Percentiles rank a stretch among this genome's conserved stretches.
Conservation (phyloP, 345 rosid genomes). For the Euphorbia pulcherrima region DNA sequence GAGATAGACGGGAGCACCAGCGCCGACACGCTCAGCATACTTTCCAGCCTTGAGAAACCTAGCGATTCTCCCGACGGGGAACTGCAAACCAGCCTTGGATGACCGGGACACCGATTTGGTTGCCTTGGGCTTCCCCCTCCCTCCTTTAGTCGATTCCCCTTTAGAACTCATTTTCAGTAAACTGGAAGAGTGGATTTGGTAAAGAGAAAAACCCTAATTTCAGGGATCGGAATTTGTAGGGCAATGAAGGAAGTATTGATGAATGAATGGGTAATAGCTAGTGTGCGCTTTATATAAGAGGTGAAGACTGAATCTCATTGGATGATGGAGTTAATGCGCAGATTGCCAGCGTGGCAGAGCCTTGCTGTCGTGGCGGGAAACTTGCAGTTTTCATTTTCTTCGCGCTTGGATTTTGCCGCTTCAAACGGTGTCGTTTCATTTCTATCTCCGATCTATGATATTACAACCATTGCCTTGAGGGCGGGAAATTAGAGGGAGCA, state of each 20-base stretch:
- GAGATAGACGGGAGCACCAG: conserved; percentile 72
- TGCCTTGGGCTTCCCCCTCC: conserved; percentile 65
- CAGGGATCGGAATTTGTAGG: background rate
- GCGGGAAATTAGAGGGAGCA: too few relatives aligned
- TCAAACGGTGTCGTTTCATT: background rate
- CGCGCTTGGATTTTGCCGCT: background rate
- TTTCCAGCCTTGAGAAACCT: conserved; percentile 69
- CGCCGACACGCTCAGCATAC: conserved; percentile 65
- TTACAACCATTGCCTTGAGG: too few relatives aligned
- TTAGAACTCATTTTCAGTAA: conserved; percentile 48
- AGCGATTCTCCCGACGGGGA: conserved; percentile 65
- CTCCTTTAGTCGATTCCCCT: conserved; percentile 54
- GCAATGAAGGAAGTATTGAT: background rate
- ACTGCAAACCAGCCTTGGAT: conserved; percentile 64
- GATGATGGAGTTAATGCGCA: background rate
- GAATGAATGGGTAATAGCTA: background rate
- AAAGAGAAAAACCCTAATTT: conserved; percentile 24
- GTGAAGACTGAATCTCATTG: conserved; percentile 24
- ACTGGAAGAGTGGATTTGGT: too few relatives aligned
- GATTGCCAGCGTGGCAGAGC: conserved; percentile 47
- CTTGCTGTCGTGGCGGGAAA: conserved; percentile 35
- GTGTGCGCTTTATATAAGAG: conserved; percentile 24
- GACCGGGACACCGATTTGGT: conserved; percentile 62
- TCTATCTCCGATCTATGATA: too few relatives aligned
- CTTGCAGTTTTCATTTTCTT: background rate